Conservation (phyloP, 2,329 filamentous ascomycete genomes). For the Fonsecaea pedrosoi region DNA sequence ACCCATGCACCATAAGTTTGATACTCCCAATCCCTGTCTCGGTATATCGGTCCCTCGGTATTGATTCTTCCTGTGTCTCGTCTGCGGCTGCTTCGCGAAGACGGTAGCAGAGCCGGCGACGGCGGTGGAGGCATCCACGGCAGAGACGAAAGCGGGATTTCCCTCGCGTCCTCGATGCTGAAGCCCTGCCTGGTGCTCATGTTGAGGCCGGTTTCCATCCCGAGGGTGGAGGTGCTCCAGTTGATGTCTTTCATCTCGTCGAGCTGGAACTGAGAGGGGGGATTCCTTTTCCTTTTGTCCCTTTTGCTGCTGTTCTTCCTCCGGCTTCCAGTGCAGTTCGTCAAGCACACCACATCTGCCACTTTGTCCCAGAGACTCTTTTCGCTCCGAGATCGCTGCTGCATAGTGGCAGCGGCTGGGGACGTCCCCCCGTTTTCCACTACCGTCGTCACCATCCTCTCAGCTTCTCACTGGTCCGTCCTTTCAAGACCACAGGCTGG, state of each 20-base stretch:
- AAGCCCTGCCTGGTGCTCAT: not conserved
- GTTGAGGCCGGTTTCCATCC: constrained; percentile 12
- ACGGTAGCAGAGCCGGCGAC: not conserved
- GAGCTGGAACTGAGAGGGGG: not conserved
- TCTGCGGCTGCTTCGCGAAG: not conserved
- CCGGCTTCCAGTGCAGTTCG: constrained; percentile 7
- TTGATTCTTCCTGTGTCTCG: not conserved
- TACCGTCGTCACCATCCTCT: constrained; percentile 15
- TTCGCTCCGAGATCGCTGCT: not conserved
- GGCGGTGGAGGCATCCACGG: not conserved
- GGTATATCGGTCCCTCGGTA: not conserved
- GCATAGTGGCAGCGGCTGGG: not conserved
- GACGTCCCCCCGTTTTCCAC: constrained; percentile 10
- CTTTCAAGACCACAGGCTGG: too few relatives aligned
- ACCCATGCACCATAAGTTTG: not conserved
- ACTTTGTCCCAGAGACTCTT: constrained; percentile 9
- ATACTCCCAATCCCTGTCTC: not conserved
- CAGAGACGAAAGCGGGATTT: constrained; percentile 12
- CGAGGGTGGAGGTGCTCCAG: constrained; percentile 21
- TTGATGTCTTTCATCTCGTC: constrained; percentile 13
- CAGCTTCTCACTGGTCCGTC: not conserved
- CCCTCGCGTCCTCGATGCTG: constrained; percentile 8
- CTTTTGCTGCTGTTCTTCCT: not conserved
- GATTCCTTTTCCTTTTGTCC: not conserved
- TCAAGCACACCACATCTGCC: constrained; percentile 6